These are phyloP conservation scores for Leersia perrieri DNA, from an alignment of 176 grass and related monocot species.

Conservation along the genomic window DNA sequence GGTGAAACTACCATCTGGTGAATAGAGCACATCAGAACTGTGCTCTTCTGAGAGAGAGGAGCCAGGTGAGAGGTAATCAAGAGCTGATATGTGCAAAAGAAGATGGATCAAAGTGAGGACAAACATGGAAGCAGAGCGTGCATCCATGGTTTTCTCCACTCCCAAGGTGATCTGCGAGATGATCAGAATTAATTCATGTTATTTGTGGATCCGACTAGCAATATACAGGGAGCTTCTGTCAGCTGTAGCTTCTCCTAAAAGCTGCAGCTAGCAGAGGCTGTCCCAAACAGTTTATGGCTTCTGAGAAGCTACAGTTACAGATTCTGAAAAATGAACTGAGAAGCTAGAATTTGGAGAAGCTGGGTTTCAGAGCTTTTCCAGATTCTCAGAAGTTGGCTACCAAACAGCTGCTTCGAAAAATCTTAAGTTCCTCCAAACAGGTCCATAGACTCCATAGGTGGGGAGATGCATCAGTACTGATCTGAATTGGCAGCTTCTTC, in stretches of 20 bases:
- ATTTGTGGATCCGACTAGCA: background rate
- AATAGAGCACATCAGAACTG: conserved; percentile 11
- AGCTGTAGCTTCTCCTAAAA: too few relatives aligned
- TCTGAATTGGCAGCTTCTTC: background rate
- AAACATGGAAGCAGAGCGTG: background rate
- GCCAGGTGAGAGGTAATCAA: conserved; percentile 22
- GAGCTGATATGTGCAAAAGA: background rate
- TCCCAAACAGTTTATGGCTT: too few relatives aligned
- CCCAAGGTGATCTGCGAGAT: background rate
- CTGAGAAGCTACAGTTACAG: too few relatives aligned
- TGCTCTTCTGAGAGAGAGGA: background rate
- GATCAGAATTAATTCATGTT: background rate
- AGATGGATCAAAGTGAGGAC: background rate
- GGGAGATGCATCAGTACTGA: background rate
- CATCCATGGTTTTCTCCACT: background rate
- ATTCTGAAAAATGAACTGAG: too few relatives aligned
- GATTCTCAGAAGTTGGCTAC: too few relatives aligned
- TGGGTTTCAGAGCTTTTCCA: too few relatives aligned
- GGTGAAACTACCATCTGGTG: conserved; percentile 5
- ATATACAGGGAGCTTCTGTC: too few relatives aligned
- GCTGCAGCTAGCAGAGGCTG: too few relatives aligned
- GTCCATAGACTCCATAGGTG: background rate
- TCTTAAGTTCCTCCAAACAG: too few relatives aligned
- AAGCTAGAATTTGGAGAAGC: too few relatives aligned
- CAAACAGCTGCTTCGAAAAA: too few relatives aligned